Base-by-base conservation (phyloP, 768 basidiomycete genomes). In the Boletus tylopilopsis region DNA sequence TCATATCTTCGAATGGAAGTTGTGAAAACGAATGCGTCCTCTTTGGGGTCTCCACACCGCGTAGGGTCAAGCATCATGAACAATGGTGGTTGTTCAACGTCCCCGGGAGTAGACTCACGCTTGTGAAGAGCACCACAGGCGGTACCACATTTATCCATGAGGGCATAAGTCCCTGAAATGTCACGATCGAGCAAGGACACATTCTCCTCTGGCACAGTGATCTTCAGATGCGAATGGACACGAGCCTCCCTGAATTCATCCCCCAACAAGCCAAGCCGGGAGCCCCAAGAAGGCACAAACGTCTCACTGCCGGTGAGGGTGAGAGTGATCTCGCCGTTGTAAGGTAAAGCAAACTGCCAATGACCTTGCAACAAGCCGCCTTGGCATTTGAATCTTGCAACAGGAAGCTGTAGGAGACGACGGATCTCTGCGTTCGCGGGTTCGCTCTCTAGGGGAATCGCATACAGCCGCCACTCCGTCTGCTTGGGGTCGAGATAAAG, bases 391-490 rank as follows among this genome's bases (percentile, higher is more conserved):
- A 89, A 75, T 27, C 93, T 78, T 1, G 85, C 93, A n/a, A 92
- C 76, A 5, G 94, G 92, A 25, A 77, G 74, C 37, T 80, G 77
- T 2, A 96, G 73, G 23, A 88, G 62, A 44, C 79, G 76, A 37
- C 94, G 87, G 37, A 94, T 83, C 37, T 86, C 80, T 45, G 88
- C 82, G 55, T 90, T 92, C 9, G 84, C 88, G 6, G 90, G 83
- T 54, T 85, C 86, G 27, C 63, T 70, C 0, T 76, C 75, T 32
- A 83, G 72, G 3, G 94, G 82, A 47, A 80, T 75, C 21, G 81
- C 90, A 51, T 82, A 94, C 12, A 97, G 69, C 12, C 88, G 80
- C 94, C 94, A 96, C 66, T 94, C 89, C 2, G 88, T 82, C 51
- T 83, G 83, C 60, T 78, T 77, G 32, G 81, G 82, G 61, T 92